Percentiles rank a stretch among this genome's conserved stretches.
These are phyloP conservation scores for Harringtonia aguacate DNA, from an alignment of 2,329 filamentous ascomycete genomes.

Conservation along the genomic window DNA sequence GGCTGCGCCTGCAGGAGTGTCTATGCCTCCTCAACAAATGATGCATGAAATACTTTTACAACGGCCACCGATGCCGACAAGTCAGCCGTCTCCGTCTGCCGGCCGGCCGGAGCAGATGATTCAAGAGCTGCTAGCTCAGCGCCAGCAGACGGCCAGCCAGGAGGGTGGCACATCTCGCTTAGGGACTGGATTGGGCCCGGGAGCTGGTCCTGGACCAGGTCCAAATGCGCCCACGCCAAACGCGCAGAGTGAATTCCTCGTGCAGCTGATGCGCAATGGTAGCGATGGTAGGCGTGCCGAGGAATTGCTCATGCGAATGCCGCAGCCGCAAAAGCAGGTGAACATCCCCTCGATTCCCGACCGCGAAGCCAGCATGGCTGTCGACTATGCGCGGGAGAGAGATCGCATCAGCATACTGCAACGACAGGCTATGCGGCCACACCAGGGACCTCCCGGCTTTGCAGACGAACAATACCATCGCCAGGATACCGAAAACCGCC, in stretches of 20 bases:
- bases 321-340: constrained; percentile 40
- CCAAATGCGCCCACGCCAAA: constrained; percentile 25
- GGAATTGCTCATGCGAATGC: constrained; percentile 40
- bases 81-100: constrained; percentile 28
- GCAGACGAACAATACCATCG: constrained; percentile 40
- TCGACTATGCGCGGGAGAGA: constrained; percentile 2
- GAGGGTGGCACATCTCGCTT: constrained; percentile 21
- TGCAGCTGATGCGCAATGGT: constrained; percentile 63
- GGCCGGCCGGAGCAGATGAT: constrained; percentile 48
- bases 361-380: constrained; percentile 38
- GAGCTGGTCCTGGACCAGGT: not conserved
- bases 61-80: constrained; percentile 32
- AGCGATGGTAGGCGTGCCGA: constrained; percentile 41
- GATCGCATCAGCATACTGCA: constrained; percentile 16
- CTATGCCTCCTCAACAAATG: constrained; percentile 38
- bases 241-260: constrained; percentile 72
- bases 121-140: constrained; percentile 49
- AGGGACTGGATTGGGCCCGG: not conserved
- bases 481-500: constrained; percentile 31
- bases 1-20: constrained; percentile 12
- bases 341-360: constrained; percentile 34
- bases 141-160: constrained; percentile 44
- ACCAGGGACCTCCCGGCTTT: constrained; percentile 37
- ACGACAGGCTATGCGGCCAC: constrained; percentile 30
- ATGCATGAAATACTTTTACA: constrained; percentile 16